Percentiles rank a stretch among this genome's conserved stretches.
phyloP scores from a whole-genome alignment of 345 rosid genomes.

The Firmiana major region DNA sequence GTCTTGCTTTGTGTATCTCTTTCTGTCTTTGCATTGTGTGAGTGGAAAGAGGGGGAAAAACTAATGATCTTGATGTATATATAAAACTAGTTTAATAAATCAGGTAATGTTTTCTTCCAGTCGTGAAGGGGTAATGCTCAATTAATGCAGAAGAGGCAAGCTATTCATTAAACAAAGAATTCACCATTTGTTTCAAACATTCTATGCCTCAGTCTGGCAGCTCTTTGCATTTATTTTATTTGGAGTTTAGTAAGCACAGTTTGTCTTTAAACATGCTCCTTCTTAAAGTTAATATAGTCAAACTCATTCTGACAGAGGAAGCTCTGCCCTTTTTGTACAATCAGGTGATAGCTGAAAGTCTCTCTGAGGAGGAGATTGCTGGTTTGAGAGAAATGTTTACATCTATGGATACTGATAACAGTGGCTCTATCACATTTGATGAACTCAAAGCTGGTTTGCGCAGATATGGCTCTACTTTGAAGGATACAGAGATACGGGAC shows the following conservation, averaged over 20 bases:
- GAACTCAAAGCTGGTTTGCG: constrained; percentile 93
- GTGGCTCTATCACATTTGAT: constrained; percentile 97
- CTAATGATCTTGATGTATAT: background rate
- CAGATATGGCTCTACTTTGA: constrained; percentile 94
- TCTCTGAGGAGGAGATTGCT: constrained; percentile 98
- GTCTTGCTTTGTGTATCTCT: background rate
- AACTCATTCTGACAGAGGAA: background rate
- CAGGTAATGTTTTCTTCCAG: background rate
- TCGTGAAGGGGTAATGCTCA: background rate
- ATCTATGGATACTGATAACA: constrained; percentile 91
- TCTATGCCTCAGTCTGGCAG: background rate
- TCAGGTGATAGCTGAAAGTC: constrained; percentile 98
- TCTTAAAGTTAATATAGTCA: background rate
- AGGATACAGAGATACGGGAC: constrained; percentile 88
- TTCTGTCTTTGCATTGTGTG: background rate
- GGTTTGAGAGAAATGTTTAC: constrained; percentile 90
- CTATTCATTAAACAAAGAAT: background rate
- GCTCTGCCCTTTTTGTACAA: constrained; percentile 17
- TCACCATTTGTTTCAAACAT: background rate
- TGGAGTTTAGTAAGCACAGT: background rate
- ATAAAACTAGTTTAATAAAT: background rate
- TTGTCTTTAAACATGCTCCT: background rate
- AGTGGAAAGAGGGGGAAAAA: constrained; percentile 28
- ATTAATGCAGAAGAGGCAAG: background rate
- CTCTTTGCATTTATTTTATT: background rate